A percentile compares a stretch with the other conserved stretches of the same genome.
Conservation (phyloP, 805 yeast genomes). For the Yamadazyma tumulicola region DNA sequence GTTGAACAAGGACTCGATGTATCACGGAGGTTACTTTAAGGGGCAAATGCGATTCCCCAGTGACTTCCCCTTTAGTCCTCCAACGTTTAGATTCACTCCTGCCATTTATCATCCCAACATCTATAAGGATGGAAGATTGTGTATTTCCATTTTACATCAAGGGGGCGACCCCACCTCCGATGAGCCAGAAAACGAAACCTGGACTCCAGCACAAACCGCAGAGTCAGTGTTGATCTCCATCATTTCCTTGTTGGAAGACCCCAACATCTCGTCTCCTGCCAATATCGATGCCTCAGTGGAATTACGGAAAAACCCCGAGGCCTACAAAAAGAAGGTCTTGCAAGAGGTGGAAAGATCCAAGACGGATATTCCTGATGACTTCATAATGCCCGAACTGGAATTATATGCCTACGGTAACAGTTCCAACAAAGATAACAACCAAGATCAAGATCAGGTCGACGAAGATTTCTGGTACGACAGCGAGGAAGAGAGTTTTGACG, state of each 20-base stretch:
- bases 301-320: constrained; percentile 77
- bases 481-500: constrained; percentile 45
- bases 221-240: constrained; percentile 88
- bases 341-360: constrained; percentile 82
- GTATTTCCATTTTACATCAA: constrained; percentile 89
- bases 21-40: constrained; percentile 91
- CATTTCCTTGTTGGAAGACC: constrained; percentile 87
- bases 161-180: constrained; percentile 89
- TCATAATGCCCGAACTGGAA: constrained; percentile 71
- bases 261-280: constrained; percentile 90
- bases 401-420: constrained; percentile 38
- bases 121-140: constrained; percentile 86
- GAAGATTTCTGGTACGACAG: constrained; percentile 82
- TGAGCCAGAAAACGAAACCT: constrained; percentile 89
- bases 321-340: constrained; percentile 69
- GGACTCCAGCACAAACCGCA: constrained; percentile 92
- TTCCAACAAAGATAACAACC: constrained; percentile 35
- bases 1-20: constrained; percentile 80
- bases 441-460: constrained; percentile 58
- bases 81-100: constrained; percentile 87
- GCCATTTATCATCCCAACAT: constrained; percentile 95
- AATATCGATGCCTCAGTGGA: constrained; percentile 94
- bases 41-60: constrained; percentile 92
- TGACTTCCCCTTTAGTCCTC: constrained; percentile 92
- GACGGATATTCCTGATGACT: constrained; percentile 83